Evolutionary conservation across 2,329 filamentous ascomycete genomes (phyloP), one percentile per base, ranked within the genome.

Genomic region (Aspergillus pseudoterreus): DNA sequence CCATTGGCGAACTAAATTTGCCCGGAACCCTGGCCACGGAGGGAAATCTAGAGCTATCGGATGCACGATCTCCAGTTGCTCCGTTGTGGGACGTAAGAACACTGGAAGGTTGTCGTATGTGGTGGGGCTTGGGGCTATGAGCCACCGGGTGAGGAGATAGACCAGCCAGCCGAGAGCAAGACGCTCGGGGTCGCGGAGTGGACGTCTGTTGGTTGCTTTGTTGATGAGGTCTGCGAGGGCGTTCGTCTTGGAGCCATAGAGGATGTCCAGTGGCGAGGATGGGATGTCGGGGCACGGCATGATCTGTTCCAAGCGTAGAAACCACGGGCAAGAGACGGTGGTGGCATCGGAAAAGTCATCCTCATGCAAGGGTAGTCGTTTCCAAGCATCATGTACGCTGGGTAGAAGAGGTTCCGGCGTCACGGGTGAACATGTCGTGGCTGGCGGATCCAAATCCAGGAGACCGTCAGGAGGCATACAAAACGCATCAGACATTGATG

Each of bases 201-300:
- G 27, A 9, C 43, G 24, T 15, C 36, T 27, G 3, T 45, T 27
- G 19, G 52, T 45, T 1, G 33, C 14, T 19, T 35, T 43, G 32
- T 54, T 35, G 32, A 54, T 47, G 14, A 46, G 39, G 24, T 47
- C 43, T 2, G 49, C 52, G 2, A 54, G 42, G 12, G 12, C 49
- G 52, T 54, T 54, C 9, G 36, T 42, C 14, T 43, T 43, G 1
- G 49, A 46, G 4, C 52, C 52, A 38, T 54, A 45, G 10, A 54
- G 45, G 9, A 54, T 45, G 11, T 45, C 43, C 6, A 45, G 43
- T 19, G 43, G 43, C 9, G 43, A 45, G 4, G 43, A 27, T 17
- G n/a, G 24, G 15, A 27, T 33, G 43, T 30, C 27, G 3, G 27
- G 30, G 24, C 22, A 30, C 22, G 14, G 15, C 3, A 27, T 17